Percentiles rank a stretch among this genome's conserved stretches.
Evolutionary conservation across 2,329 filamentous ascomycete species (phyloP).

Genomic region (Thermothelomyces thermophilus): DNA sequence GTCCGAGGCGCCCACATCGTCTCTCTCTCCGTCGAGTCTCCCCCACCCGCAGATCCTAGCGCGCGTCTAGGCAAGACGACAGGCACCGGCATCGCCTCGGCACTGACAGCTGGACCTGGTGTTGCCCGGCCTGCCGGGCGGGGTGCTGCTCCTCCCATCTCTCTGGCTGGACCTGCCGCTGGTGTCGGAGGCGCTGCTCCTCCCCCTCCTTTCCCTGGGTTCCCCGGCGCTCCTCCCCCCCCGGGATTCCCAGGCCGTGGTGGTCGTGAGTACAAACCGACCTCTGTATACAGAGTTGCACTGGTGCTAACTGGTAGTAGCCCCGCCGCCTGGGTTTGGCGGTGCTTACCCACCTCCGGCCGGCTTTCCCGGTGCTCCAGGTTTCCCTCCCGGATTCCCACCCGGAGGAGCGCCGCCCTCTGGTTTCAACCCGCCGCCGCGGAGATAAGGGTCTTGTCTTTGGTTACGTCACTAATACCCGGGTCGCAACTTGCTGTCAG

Average conservation of each 20-base stretch:
- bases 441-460: conserved; percentile 38
- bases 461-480: conserved; percentile 18
- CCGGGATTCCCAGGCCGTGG: conserved; percentile 47
- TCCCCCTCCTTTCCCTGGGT: conserved; percentile 56
- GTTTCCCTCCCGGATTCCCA: conserved; percentile 41
- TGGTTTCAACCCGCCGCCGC: conserved; percentile 69
- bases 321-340: conserved; percentile 45
- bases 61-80: conserved; percentile 76
- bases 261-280: conserved; percentile 45
- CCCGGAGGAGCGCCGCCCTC: conserved; percentile 52
- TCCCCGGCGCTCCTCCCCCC: conserved; percentile 37
- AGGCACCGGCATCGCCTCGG: conserved; percentile 60
- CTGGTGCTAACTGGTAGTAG: conserved; percentile 32
- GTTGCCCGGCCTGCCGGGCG: conserved; percentile 87
- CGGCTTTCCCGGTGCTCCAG: conserved; percentile 37
- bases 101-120: conserved; percentile 76
- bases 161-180: conserved; percentile 80
- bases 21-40: conserved; percentile 89
- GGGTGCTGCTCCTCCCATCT: conserved; percentile 63
- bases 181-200: conserved; percentile 71
- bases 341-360: conserved; percentile 44
- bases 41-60: conserved; percentile 88
- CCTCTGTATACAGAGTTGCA: not conserved
- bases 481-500: conserved; percentile 2
- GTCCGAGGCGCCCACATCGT: conserved; percentile 92